phyloP scores from a whole-genome alignment of 306 rosid species.

The Adenanthera pavonina region DNA sequence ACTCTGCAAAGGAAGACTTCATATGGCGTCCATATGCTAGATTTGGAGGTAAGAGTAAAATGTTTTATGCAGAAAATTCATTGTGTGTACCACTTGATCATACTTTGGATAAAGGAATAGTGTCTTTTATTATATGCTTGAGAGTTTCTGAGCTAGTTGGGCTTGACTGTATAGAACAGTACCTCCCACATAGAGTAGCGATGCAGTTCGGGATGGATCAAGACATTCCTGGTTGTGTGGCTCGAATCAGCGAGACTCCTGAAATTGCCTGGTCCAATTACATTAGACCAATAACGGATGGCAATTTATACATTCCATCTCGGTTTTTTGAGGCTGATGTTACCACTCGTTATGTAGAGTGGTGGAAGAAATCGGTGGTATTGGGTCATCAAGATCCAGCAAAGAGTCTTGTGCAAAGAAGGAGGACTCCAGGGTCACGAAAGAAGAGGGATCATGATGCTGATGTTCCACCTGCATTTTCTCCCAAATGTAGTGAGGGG shows the following conservation, averaged over 20 bases:
- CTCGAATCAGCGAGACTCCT: no score
- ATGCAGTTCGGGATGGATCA: no score
- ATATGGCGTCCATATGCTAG: slow-evolving; percentile 47
- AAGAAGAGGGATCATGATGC: slow-evolving; percentile 3
- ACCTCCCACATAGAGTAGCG: no score
- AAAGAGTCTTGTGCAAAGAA: background rate
- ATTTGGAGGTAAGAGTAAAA: no score
- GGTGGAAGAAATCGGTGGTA: no score
- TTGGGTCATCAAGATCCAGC: background rate
- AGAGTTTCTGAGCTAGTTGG: slow-evolving; percentile 56
- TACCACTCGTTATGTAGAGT: no score
- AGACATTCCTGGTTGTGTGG: no score
- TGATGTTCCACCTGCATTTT: slow-evolving; percentile 18
- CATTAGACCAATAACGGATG: no score
- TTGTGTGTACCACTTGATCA: background rate
- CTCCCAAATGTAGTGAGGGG: no score
- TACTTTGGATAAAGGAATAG: slow-evolving; percentile 26
- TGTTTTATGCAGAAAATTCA: slow-evolving; percentile 42
- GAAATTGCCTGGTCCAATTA: no score
- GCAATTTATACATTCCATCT: no score
- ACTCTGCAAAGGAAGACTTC: slow-evolving; percentile 41
- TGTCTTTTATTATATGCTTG: slow-evolving; percentile 43
- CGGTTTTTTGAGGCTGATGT: no score
- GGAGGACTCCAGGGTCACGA: background rate
- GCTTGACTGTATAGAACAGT: slow-evolving; percentile 17